phyloP scores from a whole-genome alignment of 805 yeast species.

The Myxozyma kluyveri region DNA sequence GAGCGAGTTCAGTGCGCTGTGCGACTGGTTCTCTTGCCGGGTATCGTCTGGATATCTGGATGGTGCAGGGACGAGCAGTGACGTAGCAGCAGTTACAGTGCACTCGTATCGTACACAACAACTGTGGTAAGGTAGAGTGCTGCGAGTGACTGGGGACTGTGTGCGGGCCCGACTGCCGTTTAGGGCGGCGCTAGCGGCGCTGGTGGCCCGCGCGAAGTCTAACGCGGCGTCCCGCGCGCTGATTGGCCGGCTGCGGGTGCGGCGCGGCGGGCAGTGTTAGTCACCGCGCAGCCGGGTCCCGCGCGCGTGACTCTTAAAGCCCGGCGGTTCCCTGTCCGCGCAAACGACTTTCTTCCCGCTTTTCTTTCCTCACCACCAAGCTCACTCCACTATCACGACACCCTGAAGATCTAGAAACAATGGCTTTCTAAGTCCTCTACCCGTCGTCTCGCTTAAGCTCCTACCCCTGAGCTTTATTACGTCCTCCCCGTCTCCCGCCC shows the following conservation, averaged over 20 bases:
- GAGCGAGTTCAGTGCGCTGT: too few relatives aligned
- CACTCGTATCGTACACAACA: too few relatives aligned
- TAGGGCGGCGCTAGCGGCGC: neutral
- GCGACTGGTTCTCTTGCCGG: too few relatives aligned
- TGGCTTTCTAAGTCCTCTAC: constrained; percentile 2
- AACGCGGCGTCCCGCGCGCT: neutral
- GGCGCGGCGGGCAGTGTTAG: constrained; percentile 19
- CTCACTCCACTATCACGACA: neutral
- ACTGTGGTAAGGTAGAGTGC: too few relatives aligned
- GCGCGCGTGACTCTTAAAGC: constrained; percentile 17
- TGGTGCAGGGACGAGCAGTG: too few relatives aligned
- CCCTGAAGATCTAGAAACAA: too few relatives aligned
- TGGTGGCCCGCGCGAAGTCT: neutral
- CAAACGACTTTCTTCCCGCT: neutral
- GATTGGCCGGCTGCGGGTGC: constrained; percentile 19
- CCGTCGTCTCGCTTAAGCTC: neutral
- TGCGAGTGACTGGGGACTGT: too few relatives aligned
- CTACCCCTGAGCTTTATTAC: neutral
- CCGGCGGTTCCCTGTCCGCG: constrained; percentile 4
- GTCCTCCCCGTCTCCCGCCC: constrained; percentile 10
- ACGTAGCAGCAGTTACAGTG: too few relatives aligned
- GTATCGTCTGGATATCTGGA: too few relatives aligned
- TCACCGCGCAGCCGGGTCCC: constrained; percentile 13
- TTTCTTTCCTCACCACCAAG: neutral
- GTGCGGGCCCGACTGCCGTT: too few relatives aligned